phyloP scores from a whole-genome alignment of 345 rosid genomes.

The Populus nigra region DNA sequence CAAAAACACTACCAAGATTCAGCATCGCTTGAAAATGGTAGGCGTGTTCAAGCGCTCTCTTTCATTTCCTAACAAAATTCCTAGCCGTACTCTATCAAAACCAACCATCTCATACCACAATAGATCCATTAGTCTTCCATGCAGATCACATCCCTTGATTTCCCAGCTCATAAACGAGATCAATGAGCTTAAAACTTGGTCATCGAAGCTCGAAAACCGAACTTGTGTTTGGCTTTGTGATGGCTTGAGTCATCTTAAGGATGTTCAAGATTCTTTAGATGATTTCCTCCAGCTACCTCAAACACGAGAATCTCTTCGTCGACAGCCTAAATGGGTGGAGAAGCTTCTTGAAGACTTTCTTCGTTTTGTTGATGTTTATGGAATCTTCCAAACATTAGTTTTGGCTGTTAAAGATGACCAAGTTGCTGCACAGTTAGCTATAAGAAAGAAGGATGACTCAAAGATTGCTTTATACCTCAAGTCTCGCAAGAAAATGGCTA shows the following conservation, averaged over 20 bases:
- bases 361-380: constrained; percentile 50
- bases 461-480: constrained; percentile 30
- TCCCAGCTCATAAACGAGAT: constrained; percentile 42
- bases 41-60: constrained; percentile 55
- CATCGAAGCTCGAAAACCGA: constrained; percentile 17
- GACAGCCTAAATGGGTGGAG: constrained; percentile 41
- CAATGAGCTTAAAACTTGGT: constrained; percentile 31
- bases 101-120: constrained; percentile 46
- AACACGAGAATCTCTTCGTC: constrained; percentile 42
- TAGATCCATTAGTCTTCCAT: constrained; percentile 61
- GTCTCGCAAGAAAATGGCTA: constrained; percentile 37
- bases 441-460: constrained; percentile 50
- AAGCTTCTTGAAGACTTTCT: constrained; percentile 54
- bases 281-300: constrained; percentile 62
- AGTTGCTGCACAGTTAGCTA: constrained; percentile 42
- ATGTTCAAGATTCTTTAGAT: constrained; percentile 40
- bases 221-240: constrained; percentile 43
- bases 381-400: constrained; percentile 45
- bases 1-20: neutral
- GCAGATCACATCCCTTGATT: constrained; percentile 56
- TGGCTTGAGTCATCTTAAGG: constrained; percentile 37
- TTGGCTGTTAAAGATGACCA: constrained; percentile 51
- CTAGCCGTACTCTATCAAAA: constrained; percentile 28
- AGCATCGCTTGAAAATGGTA: constrained; percentile 15
- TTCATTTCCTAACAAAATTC: constrained; percentile 51